Evolutionary conservation across 768 basidiomycete species (phyloP).

Genomic region (Agaricus blazei): DNA sequence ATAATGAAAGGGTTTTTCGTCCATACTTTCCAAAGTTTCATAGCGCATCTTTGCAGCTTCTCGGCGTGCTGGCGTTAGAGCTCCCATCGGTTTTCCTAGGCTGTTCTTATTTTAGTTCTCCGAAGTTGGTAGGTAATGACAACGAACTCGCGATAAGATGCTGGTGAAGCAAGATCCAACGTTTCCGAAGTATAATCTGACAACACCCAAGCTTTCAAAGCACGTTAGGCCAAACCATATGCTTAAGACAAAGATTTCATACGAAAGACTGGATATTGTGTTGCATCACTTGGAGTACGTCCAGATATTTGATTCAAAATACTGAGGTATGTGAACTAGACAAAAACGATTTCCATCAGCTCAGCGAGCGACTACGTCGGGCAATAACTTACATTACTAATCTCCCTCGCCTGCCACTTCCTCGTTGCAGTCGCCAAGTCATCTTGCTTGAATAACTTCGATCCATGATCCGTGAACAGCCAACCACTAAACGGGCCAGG

Average conservation of each 20-base stretch:
- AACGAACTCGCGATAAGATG: conserved; percentile 70
- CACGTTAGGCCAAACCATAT: background rate
- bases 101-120: conserved; percentile 29
- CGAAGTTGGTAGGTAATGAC: background rate
- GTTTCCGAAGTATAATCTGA: conserved; percentile 73
- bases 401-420: conserved; percentile 86
- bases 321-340: conserved; percentile 82
- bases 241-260: conserved; percentile 19
- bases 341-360: background rate
- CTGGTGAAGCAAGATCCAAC: conserved; percentile 58
- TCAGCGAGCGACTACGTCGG: background rate
- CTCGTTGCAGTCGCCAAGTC: conserved; percentile 68
- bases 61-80: conserved; percentile 65
- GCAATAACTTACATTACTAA: conserved; percentile 69
- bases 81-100: conserved; percentile 87
- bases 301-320: conserved; percentile 91
- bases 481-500: conserved; percentile 46
- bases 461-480: conserved; percentile 28
- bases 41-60: conserved; percentile 78
- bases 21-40: conserved; percentile 68
- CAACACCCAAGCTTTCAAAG: conserved; percentile 74
- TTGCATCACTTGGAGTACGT: conserved; percentile 90
- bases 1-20: conserved; percentile 86
- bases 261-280: conserved; percentile 93
- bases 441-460: conserved; percentile 44